A percentile compares a stretch with the other conserved stretches of the same genome.
phyloP scores from a whole-genome alignment of 2,329 filamentous ascomycete species.

The Colletotrichum sp. region DNA sequence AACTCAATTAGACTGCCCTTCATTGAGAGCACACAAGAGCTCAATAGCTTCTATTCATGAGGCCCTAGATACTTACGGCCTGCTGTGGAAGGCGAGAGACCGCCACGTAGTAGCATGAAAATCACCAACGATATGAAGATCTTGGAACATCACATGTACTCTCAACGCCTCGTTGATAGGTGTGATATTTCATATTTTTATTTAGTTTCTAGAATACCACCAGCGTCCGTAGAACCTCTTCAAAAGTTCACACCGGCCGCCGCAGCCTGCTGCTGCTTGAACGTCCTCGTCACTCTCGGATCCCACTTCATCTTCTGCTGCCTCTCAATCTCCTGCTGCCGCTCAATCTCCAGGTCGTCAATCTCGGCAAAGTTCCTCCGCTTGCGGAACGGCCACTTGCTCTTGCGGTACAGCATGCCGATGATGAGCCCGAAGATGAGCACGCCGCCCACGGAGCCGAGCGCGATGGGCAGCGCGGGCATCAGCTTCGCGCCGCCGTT shows the following conservation, averaged over 20 bases:
- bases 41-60: rapidly evolving
- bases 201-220: neutral
- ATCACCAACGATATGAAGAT: neutral
- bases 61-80: rapidly evolving
- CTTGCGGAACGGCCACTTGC: slow-evolving; percentile 9
- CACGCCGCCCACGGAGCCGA: slow-evolving; percentile 18
- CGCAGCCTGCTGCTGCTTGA: neutral
- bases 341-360: slow-evolving; percentile 16
- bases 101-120: rapidly evolving
- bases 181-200: neutral
- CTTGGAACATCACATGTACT: neutral
- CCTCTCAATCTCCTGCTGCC: slow-evolving; percentile 15
- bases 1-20: neutral
- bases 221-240: neutral
- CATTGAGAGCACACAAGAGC: neutral
- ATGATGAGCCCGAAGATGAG: slow-evolving; percentile 13
- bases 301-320: slow-evolving; percentile 21
- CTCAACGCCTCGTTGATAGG: neutral
- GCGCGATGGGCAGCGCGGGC: slow-evolving; percentile 21
- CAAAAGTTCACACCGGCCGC: slow-evolving; percentile 8
- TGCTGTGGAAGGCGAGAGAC: neutral
- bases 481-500: slow-evolving; percentile 10
- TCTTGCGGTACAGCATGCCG: slow-evolving; percentile 18
- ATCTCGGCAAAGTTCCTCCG: slow-evolving; percentile 4
- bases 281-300: slow-evolving; percentile 8